Percentiles rank a stretch among this genome's conserved stretches.
phyloP scores from a whole-genome alignment of 148 eudicot species.

The Rhododendron vialii region DNA sequence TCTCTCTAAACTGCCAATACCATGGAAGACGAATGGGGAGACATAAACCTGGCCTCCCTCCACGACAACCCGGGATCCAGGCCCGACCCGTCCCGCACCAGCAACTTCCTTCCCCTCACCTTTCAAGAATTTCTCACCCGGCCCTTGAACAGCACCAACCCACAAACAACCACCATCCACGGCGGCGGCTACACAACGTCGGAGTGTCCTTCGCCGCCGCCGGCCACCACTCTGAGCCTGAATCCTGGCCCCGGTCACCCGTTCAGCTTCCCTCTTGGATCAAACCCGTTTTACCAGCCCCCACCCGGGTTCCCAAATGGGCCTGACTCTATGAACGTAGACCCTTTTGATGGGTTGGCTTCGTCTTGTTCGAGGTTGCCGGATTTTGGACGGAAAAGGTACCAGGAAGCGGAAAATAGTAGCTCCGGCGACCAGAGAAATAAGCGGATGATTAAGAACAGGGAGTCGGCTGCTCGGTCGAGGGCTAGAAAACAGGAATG shows the following conservation, averaged over 20 bases:
- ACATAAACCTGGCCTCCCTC: constrained; percentile 27
- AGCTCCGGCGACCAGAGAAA: constrained; percentile 23
- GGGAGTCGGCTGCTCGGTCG: constrained; percentile 60
- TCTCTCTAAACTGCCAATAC: not conserved
- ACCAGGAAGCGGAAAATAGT: constrained; percentile 5
- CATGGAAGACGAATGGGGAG: constrained; percentile 48
- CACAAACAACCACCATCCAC: not conserved
- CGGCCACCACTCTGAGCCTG: constrained; percentile 20
- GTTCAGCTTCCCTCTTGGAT: not conserved
- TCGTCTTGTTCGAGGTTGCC: not conserved
- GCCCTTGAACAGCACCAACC: not conserved
- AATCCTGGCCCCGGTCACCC: constrained; percentile 18
- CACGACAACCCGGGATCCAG: not conserved
- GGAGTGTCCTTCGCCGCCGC: constrained; percentile 8
- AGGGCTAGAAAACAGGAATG: constrained; percentile 50
- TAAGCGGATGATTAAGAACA: constrained; percentile 50
- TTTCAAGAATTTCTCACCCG: constrained; percentile 42
- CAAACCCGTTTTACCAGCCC: not conserved
- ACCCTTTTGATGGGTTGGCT: constrained; percentile 20
- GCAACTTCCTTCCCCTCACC: constrained; percentile 10
- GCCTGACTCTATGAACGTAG: not conserved
- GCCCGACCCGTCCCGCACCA: constrained; percentile 13
- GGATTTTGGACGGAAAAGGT: not conserved
- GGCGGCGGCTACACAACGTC: not conserved
- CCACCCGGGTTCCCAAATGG: not conserved